phyloP scores from a whole-genome alignment of 2,329 filamentous ascomycete species.

The Sporothrix globosa region DNA sequence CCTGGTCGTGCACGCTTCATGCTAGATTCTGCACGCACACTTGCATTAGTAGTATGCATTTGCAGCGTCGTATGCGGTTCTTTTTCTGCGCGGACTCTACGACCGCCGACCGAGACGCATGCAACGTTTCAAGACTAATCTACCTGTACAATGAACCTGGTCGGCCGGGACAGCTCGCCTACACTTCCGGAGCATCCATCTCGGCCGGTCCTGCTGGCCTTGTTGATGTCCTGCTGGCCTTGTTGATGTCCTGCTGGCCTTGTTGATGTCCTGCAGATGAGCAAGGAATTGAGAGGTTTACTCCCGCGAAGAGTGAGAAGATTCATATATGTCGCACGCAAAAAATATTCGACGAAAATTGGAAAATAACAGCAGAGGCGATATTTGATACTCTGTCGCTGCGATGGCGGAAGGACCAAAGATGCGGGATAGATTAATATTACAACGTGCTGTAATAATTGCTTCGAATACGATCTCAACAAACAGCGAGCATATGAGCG shows the following conservation, averaged over 20 bases:
- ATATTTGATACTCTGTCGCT: not conserved
- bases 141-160: not conserved
- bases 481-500: slow-evolving; percentile 16
- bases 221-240: slow-evolving; percentile 1
- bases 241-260: not conserved
- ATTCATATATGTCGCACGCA: not conserved
- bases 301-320: not conserved
- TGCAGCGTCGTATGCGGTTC: slow-evolving; percentile 20
- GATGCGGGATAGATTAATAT: slow-evolving; percentile 2
- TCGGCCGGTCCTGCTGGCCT: not conserved
- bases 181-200: slow-evolving; percentile 10
- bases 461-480: not conserved
- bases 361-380: not conserved
- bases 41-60: slow-evolving; percentile 3
- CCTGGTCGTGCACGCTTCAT: slow-evolving; percentile 1
- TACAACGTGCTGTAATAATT: not conserved
- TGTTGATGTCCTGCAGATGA: not conserved
- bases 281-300: not conserved
- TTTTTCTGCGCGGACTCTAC: not conserved
- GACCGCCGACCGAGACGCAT: too few relatives aligned
- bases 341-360: not conserved
- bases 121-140: not conserved
- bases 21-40: slow-evolving; percentile 27
- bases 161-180: not conserved
- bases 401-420: slow-evolving; percentile 14